phyloP scores from a whole-genome alignment of 805 yeast genomes.

The Saccharomycopsis sp. region DNA sequence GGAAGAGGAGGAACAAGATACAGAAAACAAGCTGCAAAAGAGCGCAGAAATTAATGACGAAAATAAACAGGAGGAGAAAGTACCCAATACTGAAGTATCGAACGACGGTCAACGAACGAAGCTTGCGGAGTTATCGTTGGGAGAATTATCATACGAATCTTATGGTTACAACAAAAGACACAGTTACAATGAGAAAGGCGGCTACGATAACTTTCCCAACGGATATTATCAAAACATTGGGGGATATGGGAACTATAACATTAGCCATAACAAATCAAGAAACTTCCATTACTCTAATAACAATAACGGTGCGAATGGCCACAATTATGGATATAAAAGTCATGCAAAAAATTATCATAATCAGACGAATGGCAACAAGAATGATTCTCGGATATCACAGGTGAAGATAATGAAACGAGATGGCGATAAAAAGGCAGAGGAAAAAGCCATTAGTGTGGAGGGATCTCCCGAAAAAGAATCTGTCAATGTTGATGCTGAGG shows the following conservation, averaged over 20 bases:
- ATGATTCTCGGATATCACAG: neutral
- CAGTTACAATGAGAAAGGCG: neutral
- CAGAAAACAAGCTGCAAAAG: slow-evolving; percentile 15
- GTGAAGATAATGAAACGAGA: neutral
- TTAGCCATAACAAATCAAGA: neutral
- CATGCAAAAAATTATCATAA: neutral
- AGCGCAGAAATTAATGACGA: slow-evolving; percentile 1
- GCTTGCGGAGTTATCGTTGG: slow-evolving; percentile 2
- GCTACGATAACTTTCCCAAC: neutral
- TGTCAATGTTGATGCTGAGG: slow-evolving; percentile 8
- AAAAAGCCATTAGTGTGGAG: slow-evolving; percentile 2
- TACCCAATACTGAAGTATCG: neutral
- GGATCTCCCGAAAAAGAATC: neutral
- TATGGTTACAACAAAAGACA: neutral
- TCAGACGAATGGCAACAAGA: neutral
- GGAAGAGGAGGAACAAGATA: slow-evolving; percentile 11
- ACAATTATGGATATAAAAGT: neutral
- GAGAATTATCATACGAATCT: slow-evolving; percentile 6
- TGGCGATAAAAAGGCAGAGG: neutral
- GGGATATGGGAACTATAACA: neutral
- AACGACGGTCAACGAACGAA: slow-evolving; percentile 1
- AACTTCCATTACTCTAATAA: neutral
- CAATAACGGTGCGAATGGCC: no score
- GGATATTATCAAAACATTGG: neutral
- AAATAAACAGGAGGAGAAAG: slow-evolving; percentile 22